A percentile compares a stretch with the other conserved stretches of the same genome.
phyloP scores from a whole-genome alignment of 495 filamentous ascomycete genomes.

The Penicillium fimorum region DNA sequence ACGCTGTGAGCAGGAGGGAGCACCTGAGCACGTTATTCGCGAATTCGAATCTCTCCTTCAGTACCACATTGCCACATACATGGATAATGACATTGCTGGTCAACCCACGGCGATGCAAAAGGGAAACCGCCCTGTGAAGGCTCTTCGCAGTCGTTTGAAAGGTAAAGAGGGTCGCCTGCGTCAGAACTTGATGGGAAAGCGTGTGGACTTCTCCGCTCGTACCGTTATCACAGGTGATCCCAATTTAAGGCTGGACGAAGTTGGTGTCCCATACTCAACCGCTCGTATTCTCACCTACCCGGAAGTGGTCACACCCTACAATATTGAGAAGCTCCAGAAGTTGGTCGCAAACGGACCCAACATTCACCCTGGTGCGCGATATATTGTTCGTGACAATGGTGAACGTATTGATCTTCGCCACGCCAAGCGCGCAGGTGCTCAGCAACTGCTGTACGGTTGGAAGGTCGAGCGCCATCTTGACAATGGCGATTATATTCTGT shows the following conservation, averaged over 20 bases:
- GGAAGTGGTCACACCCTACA: conserved; percentile 96
- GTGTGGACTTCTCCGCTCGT: conserved; percentile 98
- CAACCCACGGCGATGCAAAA: conserved; percentile 96
- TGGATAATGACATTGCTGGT: conserved; percentile 98
- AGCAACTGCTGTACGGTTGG: conserved; percentile 91
- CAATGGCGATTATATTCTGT: conserved; percentile 96
- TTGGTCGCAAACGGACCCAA: conserved; percentile 91
- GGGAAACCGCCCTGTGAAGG: conserved; percentile 91
- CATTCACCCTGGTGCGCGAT: conserved; percentile 91
- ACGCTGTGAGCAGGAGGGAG: conserved; percentile 81
- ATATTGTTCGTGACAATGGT: conserved; percentile 88
- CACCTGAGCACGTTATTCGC: conserved; percentile 79
- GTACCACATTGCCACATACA: conserved; percentile 97
- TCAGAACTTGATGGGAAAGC: conserved; percentile 99
- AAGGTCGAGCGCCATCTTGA: conserved; percentile 96
- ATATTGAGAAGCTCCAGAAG: conserved; percentile 85
- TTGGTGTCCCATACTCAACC: conserved; percentile 88
- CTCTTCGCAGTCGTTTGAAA: conserved; percentile 93
- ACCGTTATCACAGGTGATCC: conserved; percentile 99
- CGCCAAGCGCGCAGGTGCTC: conserved; percentile 77
- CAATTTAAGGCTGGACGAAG: conserved; percentile 91
- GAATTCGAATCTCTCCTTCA: conserved; percentile 94
- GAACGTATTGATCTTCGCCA: conserved; percentile 92
- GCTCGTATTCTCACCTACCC: conserved; percentile 91
- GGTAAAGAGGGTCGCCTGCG: conserved; percentile 97